Evolutionary conservation across 495 filamentous ascomycete genomes (phyloP).

Genomic region (Xylaria palmicola): DNA sequence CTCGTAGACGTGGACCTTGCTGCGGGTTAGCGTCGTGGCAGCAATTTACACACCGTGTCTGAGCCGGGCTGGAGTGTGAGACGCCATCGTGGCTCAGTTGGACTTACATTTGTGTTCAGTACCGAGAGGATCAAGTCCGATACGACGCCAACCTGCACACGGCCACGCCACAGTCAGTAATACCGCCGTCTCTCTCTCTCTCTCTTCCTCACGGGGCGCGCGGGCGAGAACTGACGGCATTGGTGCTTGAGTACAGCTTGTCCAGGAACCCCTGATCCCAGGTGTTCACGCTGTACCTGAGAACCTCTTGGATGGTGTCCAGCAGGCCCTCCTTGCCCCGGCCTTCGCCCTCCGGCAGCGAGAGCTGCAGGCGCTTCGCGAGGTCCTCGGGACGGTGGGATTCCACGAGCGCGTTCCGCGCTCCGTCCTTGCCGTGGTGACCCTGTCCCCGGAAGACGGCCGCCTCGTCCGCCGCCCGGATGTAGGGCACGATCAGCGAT

Average conservation of each 20-base stretch:
- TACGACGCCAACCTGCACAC: constrained; percentile 69
- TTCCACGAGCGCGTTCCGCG: constrained; percentile 65
- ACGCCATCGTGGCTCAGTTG: not conserved
- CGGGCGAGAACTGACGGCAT: constrained; percentile 58
- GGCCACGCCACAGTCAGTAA: not conserved
- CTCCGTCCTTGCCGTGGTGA: constrained; percentile 47
- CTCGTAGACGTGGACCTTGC: constrained; percentile 74
- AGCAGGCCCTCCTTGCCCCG: constrained; percentile 71
- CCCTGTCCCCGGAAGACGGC: constrained; percentile 48
- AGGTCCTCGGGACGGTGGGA: constrained; percentile 67
- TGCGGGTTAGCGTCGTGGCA: constrained; percentile 13
- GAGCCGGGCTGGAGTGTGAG: too few relatives aligned
- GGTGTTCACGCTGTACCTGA: constrained; percentile 87
- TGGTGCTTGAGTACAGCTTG: constrained; percentile 84
- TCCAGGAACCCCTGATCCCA: constrained; percentile 96
- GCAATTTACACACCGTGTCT: too few relatives aligned
- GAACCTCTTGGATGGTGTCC: constrained; percentile 60
- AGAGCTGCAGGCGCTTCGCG: constrained; percentile 59
- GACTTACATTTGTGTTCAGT: constrained; percentile 79
- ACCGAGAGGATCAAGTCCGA: constrained; percentile 79
- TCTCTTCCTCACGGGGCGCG: not conserved
- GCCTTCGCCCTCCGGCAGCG: constrained; percentile 61
- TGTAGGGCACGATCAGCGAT: constrained; percentile 74
- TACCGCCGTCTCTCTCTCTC: too few relatives aligned
- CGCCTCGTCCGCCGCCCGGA: constrained; percentile 70